These are phyloP conservation scores for Diaporthe vaccinii DNA, from an alignment of 2,329 filamentous ascomycete genomes.

Conservation along the genomic window DNA sequence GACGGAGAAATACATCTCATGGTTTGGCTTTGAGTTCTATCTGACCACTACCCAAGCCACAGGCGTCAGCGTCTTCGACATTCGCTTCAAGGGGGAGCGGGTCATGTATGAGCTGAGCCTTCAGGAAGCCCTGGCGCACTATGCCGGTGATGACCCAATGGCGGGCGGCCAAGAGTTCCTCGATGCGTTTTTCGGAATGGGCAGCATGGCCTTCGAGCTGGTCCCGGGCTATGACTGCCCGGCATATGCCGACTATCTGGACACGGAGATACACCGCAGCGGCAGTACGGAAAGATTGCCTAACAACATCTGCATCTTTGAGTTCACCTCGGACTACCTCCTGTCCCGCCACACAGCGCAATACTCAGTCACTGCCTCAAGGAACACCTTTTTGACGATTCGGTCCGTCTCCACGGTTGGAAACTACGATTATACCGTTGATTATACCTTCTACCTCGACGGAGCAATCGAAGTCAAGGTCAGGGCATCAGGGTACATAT, in stretches of 20 bases:
- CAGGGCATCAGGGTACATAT: conserved; percentile 55
- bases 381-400: conserved; percentile 52
- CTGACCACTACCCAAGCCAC: conserved; percentile 58
- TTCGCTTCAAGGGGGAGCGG: conserved; percentile 63
- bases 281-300: conserved; percentile 48
- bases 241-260: conserved; percentile 46
- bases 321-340: conserved; percentile 53
- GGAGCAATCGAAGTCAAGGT: conserved; percentile 55
- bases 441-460: conserved; percentile 53
- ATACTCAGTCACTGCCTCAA: conserved; percentile 47
- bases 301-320: conserved; percentile 56
- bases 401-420: conserved; percentile 57
- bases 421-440: conserved; percentile 58
- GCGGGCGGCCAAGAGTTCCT: conserved; percentile 58
- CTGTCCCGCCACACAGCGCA: conserved; percentile 53
- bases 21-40: conserved; percentile 68
- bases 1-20: conserved; percentile 62
- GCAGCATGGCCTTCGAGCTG: conserved; percentile 52
- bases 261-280: conserved; percentile 53
- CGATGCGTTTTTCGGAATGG: conserved; percentile 55
- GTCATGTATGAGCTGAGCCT: conserved; percentile 66
- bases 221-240: conserved; percentile 60
- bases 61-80: conserved; percentile 62
- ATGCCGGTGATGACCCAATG: conserved; percentile 62
- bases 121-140: conserved; percentile 67